These are phyloP conservation scores for Daldinia loculata DNA, from an alignment of 495 filamentous ascomycete genomes.

Conservation along the genomic window DNA sequence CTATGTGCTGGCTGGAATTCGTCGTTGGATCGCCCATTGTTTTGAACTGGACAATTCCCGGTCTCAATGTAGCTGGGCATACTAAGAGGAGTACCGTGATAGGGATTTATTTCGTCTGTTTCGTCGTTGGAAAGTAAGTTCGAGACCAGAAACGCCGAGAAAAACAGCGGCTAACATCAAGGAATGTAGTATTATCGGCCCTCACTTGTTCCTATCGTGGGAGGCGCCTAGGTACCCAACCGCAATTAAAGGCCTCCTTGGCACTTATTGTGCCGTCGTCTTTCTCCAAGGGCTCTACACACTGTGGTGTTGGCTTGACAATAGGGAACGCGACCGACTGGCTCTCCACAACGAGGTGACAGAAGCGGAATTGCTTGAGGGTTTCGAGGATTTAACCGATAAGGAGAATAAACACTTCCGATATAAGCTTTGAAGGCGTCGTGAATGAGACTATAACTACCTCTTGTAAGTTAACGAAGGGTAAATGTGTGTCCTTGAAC, in stretches of 20 bases:
- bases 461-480: no score
- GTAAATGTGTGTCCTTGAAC: neutral
- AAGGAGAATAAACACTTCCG: slow-evolving; percentile 49
- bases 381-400: slow-evolving; percentile 49
- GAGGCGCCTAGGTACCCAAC: slow-evolving; percentile 47
- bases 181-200: slow-evolving; percentile 44
- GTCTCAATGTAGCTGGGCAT: slow-evolving; percentile 46
- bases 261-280: slow-evolving; percentile 38
- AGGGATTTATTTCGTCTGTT: slow-evolving; percentile 47
- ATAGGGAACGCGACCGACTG: slow-evolving; percentile 28
- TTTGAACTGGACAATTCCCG: slow-evolving; percentile 40
- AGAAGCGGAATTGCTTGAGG: slow-evolving; percentile 37
- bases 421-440: slow-evolving; percentile 31
- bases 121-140: slow-evolving; percentile 36
- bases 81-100: slow-evolving; percentile 47
- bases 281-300: slow-evolving; percentile 32
- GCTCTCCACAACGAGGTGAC: slow-evolving; percentile 17
- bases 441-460: neutral
- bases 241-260: slow-evolving; percentile 45
- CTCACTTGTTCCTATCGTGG: slow-evolving; percentile 44
- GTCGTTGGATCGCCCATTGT: slow-evolving; percentile 55
- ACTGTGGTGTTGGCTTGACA: slow-evolving; percentile 37
- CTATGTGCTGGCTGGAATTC: slow-evolving; percentile 62
- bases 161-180: slow-evolving; percentile 13
- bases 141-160: neutral